These are phyloP conservation scores for Excoecaria cochinchinensis DNA, from an alignment of 345 rosid species.

Conservation along the genomic window DNA sequence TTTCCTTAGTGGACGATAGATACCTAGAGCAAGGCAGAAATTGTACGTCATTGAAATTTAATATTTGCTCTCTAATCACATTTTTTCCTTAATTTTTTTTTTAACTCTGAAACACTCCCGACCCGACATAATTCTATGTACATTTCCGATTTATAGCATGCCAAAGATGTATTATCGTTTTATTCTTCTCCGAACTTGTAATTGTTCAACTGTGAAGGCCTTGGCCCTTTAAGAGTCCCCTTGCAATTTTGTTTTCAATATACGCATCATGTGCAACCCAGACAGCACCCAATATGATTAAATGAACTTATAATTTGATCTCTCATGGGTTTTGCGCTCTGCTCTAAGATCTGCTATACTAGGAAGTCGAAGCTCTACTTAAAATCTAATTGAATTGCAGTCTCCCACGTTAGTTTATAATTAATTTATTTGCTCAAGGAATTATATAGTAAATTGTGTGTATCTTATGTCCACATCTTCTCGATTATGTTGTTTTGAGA, in stretches of 20 bases:
- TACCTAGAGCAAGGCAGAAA: neutral
- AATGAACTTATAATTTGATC: neutral
- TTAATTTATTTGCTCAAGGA: too few relatives aligned
- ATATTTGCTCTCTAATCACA: neutral
- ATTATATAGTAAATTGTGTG: too few relatives aligned
- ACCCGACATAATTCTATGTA: neutral
- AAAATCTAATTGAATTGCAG: neutral
- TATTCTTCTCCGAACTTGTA: neutral
- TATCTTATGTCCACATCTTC: neutral
- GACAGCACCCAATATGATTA: too few relatives aligned
- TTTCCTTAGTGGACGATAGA: neutral
- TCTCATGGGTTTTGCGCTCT: too few relatives aligned
- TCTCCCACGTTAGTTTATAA: too few relatives aligned
- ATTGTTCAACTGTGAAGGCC: neutral
- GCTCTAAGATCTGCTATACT: too few relatives aligned
- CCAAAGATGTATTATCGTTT: neutral
- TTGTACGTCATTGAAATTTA: neutral
- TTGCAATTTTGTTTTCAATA: too few relatives aligned
- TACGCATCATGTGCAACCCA: too few relatives aligned
- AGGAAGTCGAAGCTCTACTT: too few relatives aligned
- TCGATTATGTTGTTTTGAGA: neutral
- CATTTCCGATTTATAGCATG: neutral
- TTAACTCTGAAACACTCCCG: neutral
- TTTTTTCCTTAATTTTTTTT: neutral
- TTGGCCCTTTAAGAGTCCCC: too few relatives aligned